These are phyloP conservation scores for Cladorrhinum sp. DNA, from an alignment of 2,329 filamentous ascomycete genomes.

Conservation along the genomic window DNA sequence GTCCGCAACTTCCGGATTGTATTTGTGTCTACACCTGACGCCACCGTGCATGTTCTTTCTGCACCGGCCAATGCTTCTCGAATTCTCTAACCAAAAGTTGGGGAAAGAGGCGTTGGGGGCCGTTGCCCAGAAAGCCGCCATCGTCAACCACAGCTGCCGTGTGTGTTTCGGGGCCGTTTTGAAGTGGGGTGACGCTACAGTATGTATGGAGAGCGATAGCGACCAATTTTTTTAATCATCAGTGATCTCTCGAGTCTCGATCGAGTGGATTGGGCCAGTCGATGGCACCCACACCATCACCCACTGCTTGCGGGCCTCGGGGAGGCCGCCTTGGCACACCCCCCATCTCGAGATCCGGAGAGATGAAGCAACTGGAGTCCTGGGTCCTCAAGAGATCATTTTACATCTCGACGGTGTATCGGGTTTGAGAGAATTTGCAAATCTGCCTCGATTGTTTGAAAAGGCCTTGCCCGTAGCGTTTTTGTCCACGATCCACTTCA, in stretches of 20 bases:
- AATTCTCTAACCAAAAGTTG: background rate
- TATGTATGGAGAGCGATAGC: slow-evolving; percentile 7
- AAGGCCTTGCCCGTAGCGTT: background rate
- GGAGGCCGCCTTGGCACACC: slow-evolving; percentile 25
- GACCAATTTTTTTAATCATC: slow-evolving; percentile 5
- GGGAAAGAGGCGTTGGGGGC: background rate
- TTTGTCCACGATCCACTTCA: background rate
- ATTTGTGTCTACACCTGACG: background rate
- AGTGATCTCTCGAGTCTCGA: background rate
- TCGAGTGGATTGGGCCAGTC: background rate
- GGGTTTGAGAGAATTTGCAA: background rate
- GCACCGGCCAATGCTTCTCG: background rate
- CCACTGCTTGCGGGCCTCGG: slow-evolving; percentile 12
- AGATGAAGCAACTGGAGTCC: background rate
- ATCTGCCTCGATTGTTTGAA: background rate
- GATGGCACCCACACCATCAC: slow-evolving; percentile 9
- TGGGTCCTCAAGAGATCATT: background rate
- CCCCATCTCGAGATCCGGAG: background rate
- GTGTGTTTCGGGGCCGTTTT: background rate
- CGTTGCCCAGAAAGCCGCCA: background rate
- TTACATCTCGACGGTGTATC: background rate
- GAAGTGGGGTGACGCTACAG: background rate
- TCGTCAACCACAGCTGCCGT: background rate
- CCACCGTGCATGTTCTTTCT: slow-evolving; percentile 7
- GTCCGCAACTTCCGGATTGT: background rate